Evolutionary conservation across 2,329 filamentous ascomycete species (phyloP).

Genomic region (Dothideomycetes sp.): DNA sequence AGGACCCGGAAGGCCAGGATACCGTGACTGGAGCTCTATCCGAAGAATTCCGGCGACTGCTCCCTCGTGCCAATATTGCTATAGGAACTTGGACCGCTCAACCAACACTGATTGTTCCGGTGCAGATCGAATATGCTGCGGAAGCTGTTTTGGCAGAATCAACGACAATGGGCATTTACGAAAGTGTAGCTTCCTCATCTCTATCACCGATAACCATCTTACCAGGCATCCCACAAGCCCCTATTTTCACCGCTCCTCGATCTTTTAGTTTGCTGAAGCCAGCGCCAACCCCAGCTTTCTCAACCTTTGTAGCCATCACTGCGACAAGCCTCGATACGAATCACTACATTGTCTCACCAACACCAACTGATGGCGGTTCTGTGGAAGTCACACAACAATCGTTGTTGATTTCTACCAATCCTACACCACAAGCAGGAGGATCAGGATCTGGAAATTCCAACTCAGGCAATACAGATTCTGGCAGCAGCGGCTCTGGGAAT

Average conservation of each 20-base stretch:
- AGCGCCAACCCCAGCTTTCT: neutral
- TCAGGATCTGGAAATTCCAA: slow-evolving; percentile 6
- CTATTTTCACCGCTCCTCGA: slow-evolving; percentile 5
- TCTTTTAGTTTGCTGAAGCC: slow-evolving; percentile 18
- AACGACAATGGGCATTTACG: neutral
- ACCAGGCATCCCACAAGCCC: neutral
- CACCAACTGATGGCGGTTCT: neutral
- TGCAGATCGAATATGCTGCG: slow-evolving; percentile 30
- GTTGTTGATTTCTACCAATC: too few relatives aligned
- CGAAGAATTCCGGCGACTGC: neutral
- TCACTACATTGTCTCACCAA: slow-evolving; percentile 9
- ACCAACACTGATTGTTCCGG: slow-evolving; percentile 35
- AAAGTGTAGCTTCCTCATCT: neutral
- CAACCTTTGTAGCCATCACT: neutral
- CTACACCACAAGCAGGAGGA: too few relatives aligned
- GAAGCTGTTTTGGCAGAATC: slow-evolving; percentile 16
- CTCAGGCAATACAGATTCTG: slow-evolving; percentile 7
- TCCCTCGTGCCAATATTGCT: slow-evolving; percentile 17
- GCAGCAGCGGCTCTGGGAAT: neutral
- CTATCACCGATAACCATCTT: neutral
- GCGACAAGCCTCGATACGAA: slow-evolving; percentile 4
- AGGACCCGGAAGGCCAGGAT: slow-evolving; percentile 22
- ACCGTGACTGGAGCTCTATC: slow-evolving; percentile 21
- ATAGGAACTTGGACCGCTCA: slow-evolving; percentile 31
- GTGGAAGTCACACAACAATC: slow-evolving; percentile 1